phyloP scores from a whole-genome alignment of 768 basidiomycete genomes.

The Auricularia auricula-judae region DNA sequence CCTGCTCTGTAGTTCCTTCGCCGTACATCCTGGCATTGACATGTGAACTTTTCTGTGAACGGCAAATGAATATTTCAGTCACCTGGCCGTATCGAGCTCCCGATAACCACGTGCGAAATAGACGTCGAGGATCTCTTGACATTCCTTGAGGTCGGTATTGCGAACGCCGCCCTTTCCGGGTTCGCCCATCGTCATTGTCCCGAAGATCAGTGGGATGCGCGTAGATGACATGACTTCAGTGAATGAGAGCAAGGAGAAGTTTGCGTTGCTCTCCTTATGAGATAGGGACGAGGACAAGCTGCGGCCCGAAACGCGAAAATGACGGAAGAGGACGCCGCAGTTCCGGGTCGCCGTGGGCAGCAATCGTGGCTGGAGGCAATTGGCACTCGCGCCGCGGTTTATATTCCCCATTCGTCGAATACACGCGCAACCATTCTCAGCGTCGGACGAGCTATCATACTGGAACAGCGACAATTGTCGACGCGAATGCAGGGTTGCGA shows the following conservation, averaged over 20 bases:
- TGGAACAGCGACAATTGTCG: too few relatives aligned
- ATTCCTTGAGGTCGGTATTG: constrained; percentile 22
- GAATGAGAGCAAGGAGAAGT: background rate
- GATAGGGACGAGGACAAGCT: too few relatives aligned
- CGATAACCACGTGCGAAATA: constrained; percentile 31
- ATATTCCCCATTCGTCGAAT: too few relatives aligned
- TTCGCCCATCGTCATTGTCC: constrained; percentile 38
- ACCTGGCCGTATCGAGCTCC: constrained; percentile 38
- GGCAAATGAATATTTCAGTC: background rate
- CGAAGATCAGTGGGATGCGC: constrained; percentile 17
- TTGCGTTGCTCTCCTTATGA: too few relatives aligned
- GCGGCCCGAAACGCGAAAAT: too few relatives aligned
- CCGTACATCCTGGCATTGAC: constrained; percentile 26
- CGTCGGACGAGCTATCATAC: too few relatives aligned
- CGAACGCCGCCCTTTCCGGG: constrained; percentile 32
- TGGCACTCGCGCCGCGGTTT: too few relatives aligned
- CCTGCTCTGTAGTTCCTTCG: constrained; percentile 46
- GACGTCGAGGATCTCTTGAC: constrained; percentile 34
- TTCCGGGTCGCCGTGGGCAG: too few relatives aligned
- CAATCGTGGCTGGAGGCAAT: too few relatives aligned
- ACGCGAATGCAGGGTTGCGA: too few relatives aligned
- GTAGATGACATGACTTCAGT: background rate
- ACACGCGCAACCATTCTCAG: too few relatives aligned
- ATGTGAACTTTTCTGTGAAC: background rate
- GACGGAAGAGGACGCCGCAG: too few relatives aligned